Evolutionary conservation across 1,139 yeast genomes (phyloP).

Genomic region (Magnusiomyces tetraspermus): DNA sequence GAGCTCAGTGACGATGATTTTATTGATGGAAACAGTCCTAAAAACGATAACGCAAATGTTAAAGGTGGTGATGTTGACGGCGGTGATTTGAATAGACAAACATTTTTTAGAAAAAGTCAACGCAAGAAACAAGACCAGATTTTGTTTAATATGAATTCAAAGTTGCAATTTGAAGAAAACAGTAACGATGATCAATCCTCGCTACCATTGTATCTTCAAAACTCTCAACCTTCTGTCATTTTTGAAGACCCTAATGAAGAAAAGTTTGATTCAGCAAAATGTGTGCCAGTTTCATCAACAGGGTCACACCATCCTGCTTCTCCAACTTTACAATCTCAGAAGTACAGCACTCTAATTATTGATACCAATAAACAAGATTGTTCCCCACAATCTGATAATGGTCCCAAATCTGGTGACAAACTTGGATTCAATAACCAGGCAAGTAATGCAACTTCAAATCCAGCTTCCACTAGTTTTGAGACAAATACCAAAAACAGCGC

Average conservation of each 20-base stretch:
- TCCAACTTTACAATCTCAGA: background rate
- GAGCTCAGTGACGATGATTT: conserved; percentile 2
- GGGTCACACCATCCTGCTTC: background rate
- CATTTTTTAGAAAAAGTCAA: background rate
- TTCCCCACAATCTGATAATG: too few species aligned
- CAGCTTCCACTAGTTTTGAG: too few species aligned
- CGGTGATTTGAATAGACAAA: too few species aligned
- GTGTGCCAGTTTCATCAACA: background rate
- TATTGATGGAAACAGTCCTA: background rate
- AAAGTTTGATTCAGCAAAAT: background rate
- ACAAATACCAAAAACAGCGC: too few species aligned
- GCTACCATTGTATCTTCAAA: background rate
- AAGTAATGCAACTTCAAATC: too few species aligned
- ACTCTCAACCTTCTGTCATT: background rate
- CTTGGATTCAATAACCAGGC: too few species aligned
- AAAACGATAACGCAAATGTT: background rate
- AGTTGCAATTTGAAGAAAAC: background rate
- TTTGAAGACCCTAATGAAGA: background rate
- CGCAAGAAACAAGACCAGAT: background rate
- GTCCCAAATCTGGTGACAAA: too few species aligned
- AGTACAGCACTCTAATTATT: background rate
- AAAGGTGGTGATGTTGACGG: background rate
- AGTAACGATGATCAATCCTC: background rate
- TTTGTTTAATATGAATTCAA: background rate
- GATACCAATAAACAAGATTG: too few species aligned